Conservation (phyloP, 1,284 basidiomycete genomes). For the Ustilago loliicola region DNA sequence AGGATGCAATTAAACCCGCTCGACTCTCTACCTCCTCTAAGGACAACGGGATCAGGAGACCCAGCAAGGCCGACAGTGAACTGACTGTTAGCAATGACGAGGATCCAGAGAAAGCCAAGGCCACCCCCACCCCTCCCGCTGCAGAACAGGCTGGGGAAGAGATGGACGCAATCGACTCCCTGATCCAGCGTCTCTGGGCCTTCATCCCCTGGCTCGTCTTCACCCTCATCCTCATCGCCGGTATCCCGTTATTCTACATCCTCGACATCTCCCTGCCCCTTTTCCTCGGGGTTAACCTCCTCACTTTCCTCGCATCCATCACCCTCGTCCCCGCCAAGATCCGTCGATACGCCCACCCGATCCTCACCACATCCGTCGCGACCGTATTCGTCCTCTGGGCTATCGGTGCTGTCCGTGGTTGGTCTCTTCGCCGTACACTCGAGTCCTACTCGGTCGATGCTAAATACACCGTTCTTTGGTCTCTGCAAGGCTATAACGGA, state of each 20-base stretch:
- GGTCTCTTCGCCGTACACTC: constrained; percentile 39
- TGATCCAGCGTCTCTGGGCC: constrained; percentile 42
- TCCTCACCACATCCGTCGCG: constrained; percentile 57
- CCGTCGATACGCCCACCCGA: constrained; percentile 59
- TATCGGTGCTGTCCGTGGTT: constrained; percentile 44
- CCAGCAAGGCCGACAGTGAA: constrained; percentile 34
- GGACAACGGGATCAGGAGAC: not conserved
- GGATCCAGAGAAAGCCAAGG: constrained; percentile 1
- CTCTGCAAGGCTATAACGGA: constrained; percentile 45
- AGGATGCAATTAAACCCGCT: not conserved
- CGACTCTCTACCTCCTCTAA: not conserved
- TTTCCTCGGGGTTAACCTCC: constrained; percentile 57
- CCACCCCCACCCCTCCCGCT: not conserved
- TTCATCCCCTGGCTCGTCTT: constrained; percentile 51
- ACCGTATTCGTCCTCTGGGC: constrained; percentile 63
- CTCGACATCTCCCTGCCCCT: constrained; percentile 58
- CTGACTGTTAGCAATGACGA: constrained; percentile 17
- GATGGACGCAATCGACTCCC: constrained; percentile 57
- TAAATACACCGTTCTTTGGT: constrained; percentile 57
- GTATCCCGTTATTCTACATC: constrained; percentile 56
- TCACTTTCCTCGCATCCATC: constrained; percentile 59
- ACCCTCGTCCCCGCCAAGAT: constrained; percentile 53
- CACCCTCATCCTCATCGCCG: constrained; percentile 47
- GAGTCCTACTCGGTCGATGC: constrained; percentile 49
- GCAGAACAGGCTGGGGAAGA: constrained; percentile 6